Conservation (phyloP, 495 filamentous ascomycete genomes). For the Patellaria atrata region DNA sequence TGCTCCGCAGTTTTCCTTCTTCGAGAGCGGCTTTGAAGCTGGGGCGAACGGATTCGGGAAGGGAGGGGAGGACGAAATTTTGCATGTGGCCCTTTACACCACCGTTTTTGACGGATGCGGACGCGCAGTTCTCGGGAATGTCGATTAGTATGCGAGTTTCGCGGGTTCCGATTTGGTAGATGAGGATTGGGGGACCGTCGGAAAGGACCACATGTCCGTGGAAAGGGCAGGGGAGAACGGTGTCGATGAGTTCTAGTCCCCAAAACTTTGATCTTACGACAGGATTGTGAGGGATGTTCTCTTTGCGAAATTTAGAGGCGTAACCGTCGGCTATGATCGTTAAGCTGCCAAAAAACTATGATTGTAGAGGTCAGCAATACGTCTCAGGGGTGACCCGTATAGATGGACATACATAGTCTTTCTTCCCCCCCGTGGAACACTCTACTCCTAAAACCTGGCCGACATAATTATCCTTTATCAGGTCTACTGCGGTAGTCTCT, state of each 20-base stretch:
- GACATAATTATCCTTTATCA: constrained; percentile 30
- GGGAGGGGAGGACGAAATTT: constrained; percentile 59
- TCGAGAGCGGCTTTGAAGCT: constrained; percentile 65
- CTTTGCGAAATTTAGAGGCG: constrained; percentile 80
- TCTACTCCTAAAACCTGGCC: constrained; percentile 56
- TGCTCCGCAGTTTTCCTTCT: constrained; percentile 53
- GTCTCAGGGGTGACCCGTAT: background rate
- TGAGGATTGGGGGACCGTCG: constrained; percentile 62
- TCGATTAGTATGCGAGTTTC: constrained; percentile 87
- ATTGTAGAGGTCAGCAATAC: background rate
- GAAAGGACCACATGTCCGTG: constrained; percentile 84
- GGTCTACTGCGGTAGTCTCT: constrained; percentile 34
- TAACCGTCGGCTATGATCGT: constrained; percentile 92
- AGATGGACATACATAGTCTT: constrained; percentile 30
- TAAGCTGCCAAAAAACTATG: constrained; percentile 67
- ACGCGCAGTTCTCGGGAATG: constrained; percentile 66
- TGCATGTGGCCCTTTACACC: constrained; percentile 70
- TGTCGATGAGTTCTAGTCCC: constrained; percentile 82
- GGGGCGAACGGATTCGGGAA: constrained; percentile 59
- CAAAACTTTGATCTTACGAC: constrained; percentile 72
- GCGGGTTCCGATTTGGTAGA: constrained; percentile 94
- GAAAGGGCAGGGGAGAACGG: constrained; percentile 51
- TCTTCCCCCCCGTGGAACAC: constrained; percentile 45
- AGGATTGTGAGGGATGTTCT: constrained; percentile 52
- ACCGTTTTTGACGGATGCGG: constrained; percentile 52